Evolutionary conservation across 495 filamentous ascomycete genomes (phyloP).

Genomic region (Neurospora sp.): DNA sequence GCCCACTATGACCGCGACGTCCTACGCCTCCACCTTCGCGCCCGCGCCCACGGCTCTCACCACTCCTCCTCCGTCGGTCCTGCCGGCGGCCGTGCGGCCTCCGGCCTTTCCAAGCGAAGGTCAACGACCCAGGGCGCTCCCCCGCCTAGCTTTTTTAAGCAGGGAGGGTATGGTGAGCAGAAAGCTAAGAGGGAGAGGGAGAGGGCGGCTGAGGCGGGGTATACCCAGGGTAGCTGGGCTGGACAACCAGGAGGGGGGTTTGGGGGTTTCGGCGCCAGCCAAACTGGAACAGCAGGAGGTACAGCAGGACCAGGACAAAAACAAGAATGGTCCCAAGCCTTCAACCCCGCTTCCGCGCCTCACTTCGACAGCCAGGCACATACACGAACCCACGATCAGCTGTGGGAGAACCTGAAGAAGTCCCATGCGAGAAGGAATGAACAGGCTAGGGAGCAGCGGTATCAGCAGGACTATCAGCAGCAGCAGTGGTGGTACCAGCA

Average conservation of each 20-base stretch:
- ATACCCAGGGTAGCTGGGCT: no score
- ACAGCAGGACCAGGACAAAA: conserved; percentile 40
- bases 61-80: conserved; percentile 35
- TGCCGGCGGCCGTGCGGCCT: conserved; percentile 62
- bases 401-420: background rate
- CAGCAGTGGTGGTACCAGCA: conserved; percentile 31
- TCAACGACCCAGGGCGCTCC: conserved; percentile 69
- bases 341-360: conserved; percentile 31
- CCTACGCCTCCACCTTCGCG: conserved; percentile 24
- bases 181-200: conserved; percentile 38
- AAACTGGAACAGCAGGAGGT: conserved; percentile 5
- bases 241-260: no score
- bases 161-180: conserved; percentile 60
- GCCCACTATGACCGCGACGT: conserved; percentile 69
- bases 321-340: background rate
- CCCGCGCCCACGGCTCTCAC: conserved; percentile 33
- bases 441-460: background rate
- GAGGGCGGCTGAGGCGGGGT: background rate
- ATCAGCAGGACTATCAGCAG: background rate
- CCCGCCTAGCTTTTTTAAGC: conserved; percentile 77
- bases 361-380: conserved; percentile 59
- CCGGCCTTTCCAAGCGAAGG: conserved; percentile 71
- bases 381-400: conserved; percentile 36
- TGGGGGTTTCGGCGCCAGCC: background rate
- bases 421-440: background rate